Evolutionary conservation across 2,329 filamentous ascomycete species (phyloP), one percentile per base, ranked within the genome.

Genomic region (Pseudopithomyces chartarum): DNA sequence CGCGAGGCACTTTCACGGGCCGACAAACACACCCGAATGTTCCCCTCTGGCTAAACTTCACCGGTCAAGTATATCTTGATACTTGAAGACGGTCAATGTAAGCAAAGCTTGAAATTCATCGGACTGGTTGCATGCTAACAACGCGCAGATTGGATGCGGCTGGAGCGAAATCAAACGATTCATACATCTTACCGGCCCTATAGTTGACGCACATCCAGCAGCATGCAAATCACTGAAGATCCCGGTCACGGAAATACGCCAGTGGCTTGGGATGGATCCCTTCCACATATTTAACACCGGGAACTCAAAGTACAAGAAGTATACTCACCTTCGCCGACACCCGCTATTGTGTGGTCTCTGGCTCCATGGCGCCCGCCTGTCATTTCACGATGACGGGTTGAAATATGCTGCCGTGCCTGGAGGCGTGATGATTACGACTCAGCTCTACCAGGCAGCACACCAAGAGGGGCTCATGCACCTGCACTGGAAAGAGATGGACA

Each of bases 11-110:
- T 7, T 19, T 17, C 7, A 32, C 6, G 17, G 22, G 8, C 13
- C 11, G n/a, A 6, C 4, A 34, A 8, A 38, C 26, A 13, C 6
- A 7, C 19, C 46, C 46, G 6, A 32, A 49, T 4, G 38, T 49
- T 11, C 46, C 46, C 8, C 10, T 49, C 19, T 49, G 46, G 46
- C 19, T 49, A 12, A 36, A 15, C 7, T 49, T 49, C 17, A 32
- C 46, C 6, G 19, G n/a, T 11, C 46, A 49, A 19, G 10, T 49
- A 23, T 49, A 38, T 36, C 15, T 49, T 5, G 46, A 49, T 23
- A 49, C 29, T 36, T 49, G 32, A 11, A 49, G 6, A 49, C 46
- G 13, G 46, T 49, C n/a, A 6, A 34, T n/a, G 46, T 49, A 38
- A 34, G 46, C 32, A 13, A 33, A 39, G 11, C 8, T 22, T 22